Conservation (phyloP, 805 yeast genomes). For the Ogataea chonburiensis region DNA sequence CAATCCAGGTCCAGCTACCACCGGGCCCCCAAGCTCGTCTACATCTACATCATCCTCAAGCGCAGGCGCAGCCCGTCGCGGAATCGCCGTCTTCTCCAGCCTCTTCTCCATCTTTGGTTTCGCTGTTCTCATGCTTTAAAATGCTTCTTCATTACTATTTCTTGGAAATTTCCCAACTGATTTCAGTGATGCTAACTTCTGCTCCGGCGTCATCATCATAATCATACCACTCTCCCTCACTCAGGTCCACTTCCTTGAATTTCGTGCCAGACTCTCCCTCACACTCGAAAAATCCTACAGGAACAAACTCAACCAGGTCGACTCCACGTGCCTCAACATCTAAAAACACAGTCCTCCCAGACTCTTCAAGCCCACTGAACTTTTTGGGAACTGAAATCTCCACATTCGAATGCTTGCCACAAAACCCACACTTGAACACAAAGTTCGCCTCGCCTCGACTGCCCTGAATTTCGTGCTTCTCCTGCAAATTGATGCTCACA, state of each 20-base stretch:
- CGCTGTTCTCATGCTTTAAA: too few relatives aligned
- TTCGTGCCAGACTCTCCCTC: constrained; percentile 45
- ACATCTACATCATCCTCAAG: too few relatives aligned
- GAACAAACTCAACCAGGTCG: constrained; percentile 65
- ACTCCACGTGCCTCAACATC: constrained; percentile 86
- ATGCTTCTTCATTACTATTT: too few relatives aligned
- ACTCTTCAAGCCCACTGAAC: constrained; percentile 37
- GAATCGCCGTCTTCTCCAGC: too few relatives aligned
- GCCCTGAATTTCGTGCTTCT: constrained; percentile 61
- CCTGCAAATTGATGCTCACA: constrained; percentile 65
- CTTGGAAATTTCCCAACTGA: constrained; percentile 60
- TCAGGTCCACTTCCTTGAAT: constrained; percentile 66
- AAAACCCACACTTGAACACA: constrained; percentile 48
- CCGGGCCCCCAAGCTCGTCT: too few relatives aligned
- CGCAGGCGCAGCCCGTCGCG: too few relatives aligned
- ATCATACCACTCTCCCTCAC: constrained; percentile 90
- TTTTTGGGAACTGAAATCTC: constrained; percentile 26
- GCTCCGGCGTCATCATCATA: constrained; percentile 81
- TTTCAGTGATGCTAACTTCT: constrained; percentile 79
- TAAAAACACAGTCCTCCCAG: constrained; percentile 45
- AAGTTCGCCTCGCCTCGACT: constrained; percentile 84
- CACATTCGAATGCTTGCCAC: constrained; percentile 27
- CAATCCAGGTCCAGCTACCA: too few relatives aligned
- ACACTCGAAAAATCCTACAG: constrained; percentile 60
- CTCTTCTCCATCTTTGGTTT: too few relatives aligned